Percentiles rank a stretch among this genome's conserved stretches.
These are phyloP conservation scores for Ilex aquifolium DNA, from an alignment of 257 asterid species.

Conservation along the genomic window DNA sequence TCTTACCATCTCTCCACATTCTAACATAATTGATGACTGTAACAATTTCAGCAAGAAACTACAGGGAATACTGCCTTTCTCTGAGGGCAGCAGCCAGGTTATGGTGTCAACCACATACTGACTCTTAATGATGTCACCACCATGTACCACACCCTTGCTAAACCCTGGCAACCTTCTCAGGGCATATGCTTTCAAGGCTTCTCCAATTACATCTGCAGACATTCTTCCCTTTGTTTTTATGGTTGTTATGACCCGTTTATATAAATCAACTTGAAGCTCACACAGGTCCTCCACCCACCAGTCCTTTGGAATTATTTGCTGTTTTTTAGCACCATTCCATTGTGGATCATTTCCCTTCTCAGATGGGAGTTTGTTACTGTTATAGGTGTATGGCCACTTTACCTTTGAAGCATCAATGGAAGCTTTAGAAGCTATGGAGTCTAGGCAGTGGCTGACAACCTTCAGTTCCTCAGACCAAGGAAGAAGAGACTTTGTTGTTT, in stretches of 20 bases:
- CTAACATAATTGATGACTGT: constrained; percentile 48
- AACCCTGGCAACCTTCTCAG: constrained; percentile 51
- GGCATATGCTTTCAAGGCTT: constrained; percentile 59
- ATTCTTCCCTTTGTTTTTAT: constrained; percentile 52
- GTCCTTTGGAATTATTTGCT: constrained; percentile 54
- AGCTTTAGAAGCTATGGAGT: constrained; percentile 61
- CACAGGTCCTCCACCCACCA: constrained; percentile 96
- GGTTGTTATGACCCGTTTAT: constrained; percentile 50
- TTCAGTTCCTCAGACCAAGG: constrained; percentile 73
- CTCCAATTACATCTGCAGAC: constrained; percentile 57
- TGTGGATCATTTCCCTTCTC: constrained; percentile 42
- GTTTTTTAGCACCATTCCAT: constrained; percentile 62
- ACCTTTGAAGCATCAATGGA: constrained; percentile 50
- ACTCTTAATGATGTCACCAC: constrained; percentile 39
- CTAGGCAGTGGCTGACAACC: constrained; percentile 53
- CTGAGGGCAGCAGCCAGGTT: constrained; percentile 43
- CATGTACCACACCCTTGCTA: constrained; percentile 40
- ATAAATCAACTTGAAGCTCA: constrained; percentile 66
- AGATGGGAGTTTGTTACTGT: constrained; percentile 46
- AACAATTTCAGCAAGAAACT: constrained; percentile 57
- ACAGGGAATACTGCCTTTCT: constrained; percentile 47
- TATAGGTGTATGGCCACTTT: constrained; percentile 76
- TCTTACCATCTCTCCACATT: constrained; percentile 48
- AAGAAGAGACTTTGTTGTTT: constrained; percentile 56
- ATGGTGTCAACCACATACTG: constrained; percentile 56